Percentiles rank a stretch among this genome's conserved stretches.
These are phyloP conservation scores for Diplosphaera chodatii DNA, from an alignment of 139 green algal genomes.

Conservation along the genomic window DNA sequence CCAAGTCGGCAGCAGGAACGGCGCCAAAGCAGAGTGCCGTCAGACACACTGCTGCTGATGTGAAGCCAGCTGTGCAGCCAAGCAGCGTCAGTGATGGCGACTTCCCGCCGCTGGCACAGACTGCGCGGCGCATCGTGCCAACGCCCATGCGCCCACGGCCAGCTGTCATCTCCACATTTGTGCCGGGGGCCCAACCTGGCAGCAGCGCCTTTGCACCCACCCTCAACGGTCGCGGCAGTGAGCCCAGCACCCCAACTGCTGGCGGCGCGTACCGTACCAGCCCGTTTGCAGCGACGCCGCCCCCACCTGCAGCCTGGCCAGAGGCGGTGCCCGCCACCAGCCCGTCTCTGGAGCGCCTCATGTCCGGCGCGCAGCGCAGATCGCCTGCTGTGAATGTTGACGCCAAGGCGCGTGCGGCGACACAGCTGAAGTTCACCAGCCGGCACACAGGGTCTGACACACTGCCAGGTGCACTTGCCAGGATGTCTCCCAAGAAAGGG, in stretches of 20 bases:
- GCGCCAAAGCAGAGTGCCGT: no score
- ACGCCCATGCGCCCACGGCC: not conserved
- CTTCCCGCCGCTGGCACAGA: slow-evolving; percentile 1
- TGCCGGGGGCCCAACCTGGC: no score
- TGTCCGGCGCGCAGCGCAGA: not conserved
- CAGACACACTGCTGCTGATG: not conserved
- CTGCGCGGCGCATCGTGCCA: not conserved
- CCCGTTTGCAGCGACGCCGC: not conserved
- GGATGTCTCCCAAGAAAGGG: not conserved
- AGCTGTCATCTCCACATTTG: no score
- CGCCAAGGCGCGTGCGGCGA: not conserved
- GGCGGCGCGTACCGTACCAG: not conserved
- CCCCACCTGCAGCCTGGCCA: not conserved
- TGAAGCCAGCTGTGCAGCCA: slow-evolving; percentile 6
- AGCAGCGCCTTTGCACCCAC: not conserved
- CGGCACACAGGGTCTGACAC: no score
- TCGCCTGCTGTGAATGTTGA: not conserved
- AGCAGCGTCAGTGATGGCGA: not conserved
- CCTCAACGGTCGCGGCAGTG: not conserved
- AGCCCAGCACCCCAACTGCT: not conserved
- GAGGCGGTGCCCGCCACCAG: not conserved
- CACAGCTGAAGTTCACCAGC: not conserved
- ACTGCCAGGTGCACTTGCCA: no score
- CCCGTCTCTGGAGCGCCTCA: not conserved
- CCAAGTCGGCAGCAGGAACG: no score